Conservation (phyloP, 306 rosid species). For the Pachyrhizus erosus region DNA sequence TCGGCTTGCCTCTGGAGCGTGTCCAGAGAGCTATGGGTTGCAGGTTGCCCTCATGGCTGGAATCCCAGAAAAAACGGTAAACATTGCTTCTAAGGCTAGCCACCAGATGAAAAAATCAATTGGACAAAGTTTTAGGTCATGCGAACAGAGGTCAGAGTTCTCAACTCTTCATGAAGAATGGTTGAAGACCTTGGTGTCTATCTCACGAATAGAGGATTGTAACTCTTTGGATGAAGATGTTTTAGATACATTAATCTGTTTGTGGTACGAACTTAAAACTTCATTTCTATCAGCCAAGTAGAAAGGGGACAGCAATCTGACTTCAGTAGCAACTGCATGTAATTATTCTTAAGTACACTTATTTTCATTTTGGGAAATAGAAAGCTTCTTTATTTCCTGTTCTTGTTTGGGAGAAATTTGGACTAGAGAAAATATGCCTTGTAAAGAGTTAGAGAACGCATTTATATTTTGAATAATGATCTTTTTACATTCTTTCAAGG, state of each 20-base stretch:
- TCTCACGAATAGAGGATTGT: slow-evolving; percentile 50
- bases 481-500: not conserved
- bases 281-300: slow-evolving; percentile 56
- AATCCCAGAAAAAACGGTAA: slow-evolving; percentile 71
- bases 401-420: not conserved
- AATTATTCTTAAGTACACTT: not conserved
- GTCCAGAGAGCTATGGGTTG: slow-evolving; percentile 93
- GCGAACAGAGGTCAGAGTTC: slow-evolving; percentile 85
- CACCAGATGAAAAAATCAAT: slow-evolving; percentile 67
- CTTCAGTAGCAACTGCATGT: slow-evolving; percentile 10
- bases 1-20: slow-evolving; percentile 78
- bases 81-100: slow-evolving; percentile 80
- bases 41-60: slow-evolving; percentile 98
- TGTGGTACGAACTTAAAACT: slow-evolving; percentile 73
- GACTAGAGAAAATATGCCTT: not conserved
- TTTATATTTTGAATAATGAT: not conserved
- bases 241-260: slow-evolving; percentile 73
- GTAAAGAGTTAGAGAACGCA: not conserved
- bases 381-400: not conserved
- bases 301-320: slow-evolving; percentile 14
- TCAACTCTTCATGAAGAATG: slow-evolving; percentile 93
- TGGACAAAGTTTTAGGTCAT: slow-evolving; percentile 64
- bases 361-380: not conserved
- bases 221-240: slow-evolving; percentile 60
- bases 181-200: slow-evolving; percentile 69